Base-by-base conservation (phyloP, 148 eudicot genomes). In the Selenicereus undatus region DNA sequence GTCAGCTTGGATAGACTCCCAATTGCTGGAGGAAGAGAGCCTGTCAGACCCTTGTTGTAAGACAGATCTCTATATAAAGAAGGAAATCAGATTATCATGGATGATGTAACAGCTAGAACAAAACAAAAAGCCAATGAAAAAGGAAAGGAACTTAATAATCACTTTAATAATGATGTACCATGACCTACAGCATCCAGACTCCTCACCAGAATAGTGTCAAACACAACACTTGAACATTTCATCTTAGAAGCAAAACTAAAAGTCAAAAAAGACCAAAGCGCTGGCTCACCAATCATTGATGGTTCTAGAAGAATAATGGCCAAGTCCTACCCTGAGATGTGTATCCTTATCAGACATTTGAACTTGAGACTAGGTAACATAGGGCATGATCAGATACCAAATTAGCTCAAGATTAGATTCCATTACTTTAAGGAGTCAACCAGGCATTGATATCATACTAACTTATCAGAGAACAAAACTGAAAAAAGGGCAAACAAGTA, bases 51-150 rank as follows among this genome's bases (percentile, higher is more conserved):
- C 80, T 81, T 84, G 84, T 95, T 95, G 79, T 90, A 92, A 39
- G 99, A 93, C 64, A 95, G 86, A 80, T 95, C 99, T 72, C 99
- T 95, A 76, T 56, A 54, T 68, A 73, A 39, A 42, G 75, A 27
- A 76, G 58, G 24, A 35, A 21, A 75, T 66, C 79, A 75, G 71
- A 39, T 32, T 70, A 79, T 64, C 20, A 43, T n/a, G 12, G 30
- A 27, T 26, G 71, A 3, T 11, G 4, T 16, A 52, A 13, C 20
- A 0, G 22, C 16, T 24, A 42, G 13, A 22, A 22, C n/a, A 36
- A 8, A 35, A 12, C 22, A 0, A 48, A 73, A 0, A 52, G 18
- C 13, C 24, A 45, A 66, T 21, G 27, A 65, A 75, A 43, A 13
- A 65, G 20, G 29, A 36, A 45, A 35, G 13, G 21, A 6, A 29